These are phyloP conservation scores for Citrus inodora DNA, from an alignment of 345 rosid genomes.

Conservation along the genomic window DNA sequence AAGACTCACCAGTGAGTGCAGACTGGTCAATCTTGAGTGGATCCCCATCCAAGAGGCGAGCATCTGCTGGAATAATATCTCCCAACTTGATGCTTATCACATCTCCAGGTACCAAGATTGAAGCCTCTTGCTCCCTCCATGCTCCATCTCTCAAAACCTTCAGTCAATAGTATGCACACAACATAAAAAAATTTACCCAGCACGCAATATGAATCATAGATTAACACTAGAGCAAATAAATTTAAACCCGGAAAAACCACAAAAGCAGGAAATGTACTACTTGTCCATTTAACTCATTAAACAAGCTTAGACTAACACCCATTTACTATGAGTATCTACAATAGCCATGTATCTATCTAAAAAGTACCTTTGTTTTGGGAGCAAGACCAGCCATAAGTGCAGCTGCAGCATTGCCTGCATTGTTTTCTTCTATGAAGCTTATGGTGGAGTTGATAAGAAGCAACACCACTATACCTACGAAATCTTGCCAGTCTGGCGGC, in stretches of 20 bases:
- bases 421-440: slow-evolving; percentile 81
- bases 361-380: slow-evolving; percentile 63
- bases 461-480: slow-evolving; percentile 64
- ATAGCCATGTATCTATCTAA: background rate
- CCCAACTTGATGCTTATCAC: slow-evolving; percentile 75
- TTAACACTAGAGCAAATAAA: background rate
- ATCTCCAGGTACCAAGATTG: slow-evolving; percentile 76
- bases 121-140: slow-evolving; percentile 79
- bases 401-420: slow-evolving; percentile 86
- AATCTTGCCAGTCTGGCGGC: slow-evolving; percentile 94
- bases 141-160: slow-evolving; percentile 74
- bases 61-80: slow-evolving; percentile 83
- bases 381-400: slow-evolving; percentile 77
- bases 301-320: background rate
- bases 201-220: background rate
- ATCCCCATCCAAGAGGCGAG: slow-evolving; percentile 81
- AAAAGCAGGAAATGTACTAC: background rate
- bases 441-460: slow-evolving; percentile 76
- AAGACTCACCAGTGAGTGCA: slow-evolving; percentile 81
- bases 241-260: background rate
- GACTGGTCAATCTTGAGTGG: slow-evolving; percentile 79
- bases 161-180: background rate
- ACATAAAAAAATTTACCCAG: background rate
- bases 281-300: background rate
- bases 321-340: background rate